phyloP scores from a whole-genome alignment of 805 yeast species.

The Candida stauntonica region DNA sequence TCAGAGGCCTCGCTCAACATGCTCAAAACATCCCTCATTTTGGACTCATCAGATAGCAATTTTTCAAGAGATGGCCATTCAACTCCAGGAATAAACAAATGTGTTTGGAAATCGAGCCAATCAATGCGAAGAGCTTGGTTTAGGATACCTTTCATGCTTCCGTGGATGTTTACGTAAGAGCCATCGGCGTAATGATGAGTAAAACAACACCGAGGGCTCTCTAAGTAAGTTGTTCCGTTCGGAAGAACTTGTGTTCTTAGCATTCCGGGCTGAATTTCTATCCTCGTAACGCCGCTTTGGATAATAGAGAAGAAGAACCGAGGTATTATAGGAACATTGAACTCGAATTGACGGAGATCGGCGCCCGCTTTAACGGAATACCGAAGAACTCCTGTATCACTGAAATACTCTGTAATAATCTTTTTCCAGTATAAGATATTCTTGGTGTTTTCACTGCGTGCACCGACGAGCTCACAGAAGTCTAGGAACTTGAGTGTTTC shows the following conservation, averaged over 20 bases:
- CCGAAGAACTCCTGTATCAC: constrained; percentile 45
- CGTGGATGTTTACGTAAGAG: constrained; percentile 56
- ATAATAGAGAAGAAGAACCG: constrained; percentile 51
- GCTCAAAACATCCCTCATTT: constrained; percentile 14
- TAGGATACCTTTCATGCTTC: constrained; percentile 58
- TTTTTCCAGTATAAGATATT: constrained; percentile 47
- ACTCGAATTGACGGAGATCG: constrained; percentile 56
- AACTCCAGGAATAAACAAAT: constrained; percentile 42
- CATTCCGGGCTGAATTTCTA: constrained; percentile 47
- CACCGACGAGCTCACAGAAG: constrained; percentile 43
- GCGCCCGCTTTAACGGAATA: constrained; percentile 42
- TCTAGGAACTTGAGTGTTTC: constrained; percentile 49
- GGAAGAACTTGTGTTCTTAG: constrained; percentile 49
- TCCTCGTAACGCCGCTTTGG: constrained; percentile 45
- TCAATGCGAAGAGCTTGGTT: constrained; percentile 63
- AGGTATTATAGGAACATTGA: constrained; percentile 62
- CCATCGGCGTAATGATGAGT: constrained; percentile 64
- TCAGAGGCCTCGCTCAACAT: constrained; percentile 5
- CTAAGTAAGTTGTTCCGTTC: constrained; percentile 49
- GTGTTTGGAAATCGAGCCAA: constrained; percentile 59
- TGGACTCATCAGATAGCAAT: constrained; percentile 30
- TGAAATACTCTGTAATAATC: constrained; percentile 46
- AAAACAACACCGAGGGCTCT: constrained; percentile 45
- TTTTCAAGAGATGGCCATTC: constrained; percentile 43
- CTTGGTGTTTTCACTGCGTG: constrained; percentile 38